Base-by-base conservation (phyloP, 1,284 basidiomycete species). In the Rhodotorula glutinis region DNA sequence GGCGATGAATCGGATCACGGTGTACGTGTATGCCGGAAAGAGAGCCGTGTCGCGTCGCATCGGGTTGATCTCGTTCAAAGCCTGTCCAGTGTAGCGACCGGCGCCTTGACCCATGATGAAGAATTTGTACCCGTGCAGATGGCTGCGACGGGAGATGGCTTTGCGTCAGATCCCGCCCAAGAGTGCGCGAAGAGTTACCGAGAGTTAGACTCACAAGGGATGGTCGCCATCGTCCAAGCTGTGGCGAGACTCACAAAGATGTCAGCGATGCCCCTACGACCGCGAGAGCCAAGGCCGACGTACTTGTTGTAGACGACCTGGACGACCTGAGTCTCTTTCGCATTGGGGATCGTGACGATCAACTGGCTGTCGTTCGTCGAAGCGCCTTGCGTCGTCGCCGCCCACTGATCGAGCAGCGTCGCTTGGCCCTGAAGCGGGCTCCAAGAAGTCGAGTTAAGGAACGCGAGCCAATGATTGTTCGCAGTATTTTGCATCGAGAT, bases 71-170 rank as follows among this genome's bases (percentile, higher is more conserved):
- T 70, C 72, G 59, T 79, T 75, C 3, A 79, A 64, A 4, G 71
- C 30, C 61, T 78, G 76, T 9, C 74, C 73, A 41, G 69, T 74
- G 63, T 78, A 80, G 14, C 76, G 72, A 7, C 79, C 79, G 4
- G 69, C 53, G 2, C 76, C 78, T 21, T 57, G 60, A 16, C 75
- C 78, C 72, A 82, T 75, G 56, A 75, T 73, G 58, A 79, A 79
- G 66, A 83, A 82, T 63, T 79, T 79, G 68, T 84, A 78, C 1
- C 79, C 77, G 53, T 80, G 79, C 58, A 81, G 76, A 62, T 82
- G 82, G 76, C 49, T 51, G n/a, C 49, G 13, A 13, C 13, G 1
- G 13, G 11, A 27, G 14, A 38, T 38, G 33, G 33, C 33, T 38
- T 38, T 11, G 11, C 7, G 33, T 38, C 33, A 38, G 33, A 38